These are phyloP conservation scores for Oryza meyeriana DNA, from an alignment of 176 grass and related monocot species.

Conservation along the genomic window DNA sequence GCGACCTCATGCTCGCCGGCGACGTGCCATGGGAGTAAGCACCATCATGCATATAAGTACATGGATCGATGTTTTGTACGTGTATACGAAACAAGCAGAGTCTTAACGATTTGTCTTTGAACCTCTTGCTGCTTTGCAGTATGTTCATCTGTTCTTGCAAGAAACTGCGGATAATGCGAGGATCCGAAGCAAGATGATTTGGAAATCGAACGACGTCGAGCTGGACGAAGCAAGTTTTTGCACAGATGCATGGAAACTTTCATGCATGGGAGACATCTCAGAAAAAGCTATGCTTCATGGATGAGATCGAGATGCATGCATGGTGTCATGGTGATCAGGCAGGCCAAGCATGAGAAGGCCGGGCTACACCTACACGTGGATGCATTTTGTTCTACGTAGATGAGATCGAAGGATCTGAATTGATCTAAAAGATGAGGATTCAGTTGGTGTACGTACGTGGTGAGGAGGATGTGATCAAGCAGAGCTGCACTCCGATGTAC, in stretches of 20 bases:
- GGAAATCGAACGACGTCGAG: neutral
- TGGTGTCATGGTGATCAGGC: neutral
- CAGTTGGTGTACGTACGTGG: neutral
- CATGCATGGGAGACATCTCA: neutral
- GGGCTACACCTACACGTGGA: neutral
- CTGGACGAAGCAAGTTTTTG: neutral
- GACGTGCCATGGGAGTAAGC: slow-evolving; percentile 82
- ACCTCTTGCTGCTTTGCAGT: slow-evolving; percentile 17
- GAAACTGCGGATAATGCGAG: slow-evolving; percentile 64
- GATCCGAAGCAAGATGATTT: slow-evolving; percentile 42
- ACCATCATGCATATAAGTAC: neutral
- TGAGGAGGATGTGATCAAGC: neutral
- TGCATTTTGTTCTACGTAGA: neutral
- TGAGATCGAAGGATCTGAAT: neutral
- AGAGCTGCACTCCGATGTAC: neutral
- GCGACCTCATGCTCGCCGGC: slow-evolving; percentile 74
- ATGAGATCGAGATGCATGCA: neutral
- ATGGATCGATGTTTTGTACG: neutral
- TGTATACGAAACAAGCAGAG: neutral
- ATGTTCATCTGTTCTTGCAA: slow-evolving; percentile 84
- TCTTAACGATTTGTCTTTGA: neutral
- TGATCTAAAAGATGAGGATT: neutral
- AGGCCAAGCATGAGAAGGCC: neutral
- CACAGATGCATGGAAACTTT: neutral
- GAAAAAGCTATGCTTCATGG: neutral